phyloP scores from a whole-genome alignment of 208 protist species.

The Spongospora subterranea region DNA sequence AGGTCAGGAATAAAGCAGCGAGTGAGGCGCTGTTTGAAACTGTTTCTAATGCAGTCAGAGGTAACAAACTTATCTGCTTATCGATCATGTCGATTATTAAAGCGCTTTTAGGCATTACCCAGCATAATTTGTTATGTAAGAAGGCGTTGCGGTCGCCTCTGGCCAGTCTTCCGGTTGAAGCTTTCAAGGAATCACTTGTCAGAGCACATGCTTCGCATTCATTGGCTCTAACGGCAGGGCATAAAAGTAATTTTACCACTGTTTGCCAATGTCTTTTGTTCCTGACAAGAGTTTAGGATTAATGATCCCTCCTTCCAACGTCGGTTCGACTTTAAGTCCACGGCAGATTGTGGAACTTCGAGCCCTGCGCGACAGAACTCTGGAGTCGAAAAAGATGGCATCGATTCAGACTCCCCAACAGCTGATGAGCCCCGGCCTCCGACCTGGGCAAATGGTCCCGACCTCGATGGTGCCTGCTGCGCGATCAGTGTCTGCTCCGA shows the following conservation, averaged over 20 bases:
- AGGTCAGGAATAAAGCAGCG: neutral
- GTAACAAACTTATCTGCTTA: neutral
- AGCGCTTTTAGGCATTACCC: neutral
- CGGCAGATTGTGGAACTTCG: conserved; percentile 51
- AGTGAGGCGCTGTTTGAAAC: neutral
- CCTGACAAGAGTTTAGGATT: neutral
- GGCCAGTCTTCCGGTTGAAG: neutral
- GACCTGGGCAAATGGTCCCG: neutral
- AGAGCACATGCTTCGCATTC: neutral
- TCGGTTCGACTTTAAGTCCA: conserved; percentile 11
- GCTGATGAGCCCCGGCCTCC: neutral
- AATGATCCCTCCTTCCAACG: neutral
- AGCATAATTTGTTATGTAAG: neutral
- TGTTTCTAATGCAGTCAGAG: neutral
- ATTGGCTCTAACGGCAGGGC: neutral
- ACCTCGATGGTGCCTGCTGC: neutral
- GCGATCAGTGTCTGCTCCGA: neutral
- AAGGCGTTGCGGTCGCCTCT: neutral
- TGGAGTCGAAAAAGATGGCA: conserved; percentile 10
- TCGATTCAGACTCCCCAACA: neutral
- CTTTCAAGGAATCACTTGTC: conserved; percentile 33
- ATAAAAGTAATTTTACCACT: neutral
- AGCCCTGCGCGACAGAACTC: neutral
- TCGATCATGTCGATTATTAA: neutral
- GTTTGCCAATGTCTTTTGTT: neutral